Evolutionary conservation across 2,329 filamentous ascomycete species (phyloP).

Genomic region (Rachicladosporium sp.): DNA sequence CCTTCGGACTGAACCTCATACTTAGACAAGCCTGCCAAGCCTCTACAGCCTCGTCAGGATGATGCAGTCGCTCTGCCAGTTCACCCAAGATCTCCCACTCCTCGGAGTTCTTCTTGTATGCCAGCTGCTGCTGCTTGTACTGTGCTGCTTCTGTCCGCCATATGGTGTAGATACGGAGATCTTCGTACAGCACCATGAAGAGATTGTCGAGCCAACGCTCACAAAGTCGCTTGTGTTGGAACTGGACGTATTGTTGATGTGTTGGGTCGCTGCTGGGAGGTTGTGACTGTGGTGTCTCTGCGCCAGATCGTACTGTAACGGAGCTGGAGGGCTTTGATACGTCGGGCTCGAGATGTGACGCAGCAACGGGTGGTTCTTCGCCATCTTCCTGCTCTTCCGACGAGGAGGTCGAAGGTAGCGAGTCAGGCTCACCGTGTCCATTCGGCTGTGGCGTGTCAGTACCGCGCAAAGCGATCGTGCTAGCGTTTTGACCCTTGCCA

Average conservation of each 20-base stretch:
- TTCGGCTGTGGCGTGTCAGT: slow-evolving; percentile 44
- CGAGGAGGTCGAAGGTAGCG: slow-evolving; percentile 13
- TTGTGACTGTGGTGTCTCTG: slow-evolving; percentile 17
- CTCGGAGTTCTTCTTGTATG: slow-evolving; percentile 92
- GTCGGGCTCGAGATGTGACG: slow-evolving; percentile 20
- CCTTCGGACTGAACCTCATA: slow-evolving; percentile 86
- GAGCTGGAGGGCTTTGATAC: slow-evolving; percentile 24
- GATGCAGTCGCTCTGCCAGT: slow-evolving; percentile 83
- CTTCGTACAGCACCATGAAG: slow-evolving; percentile 98
- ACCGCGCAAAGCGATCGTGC: slow-evolving; percentile 64
- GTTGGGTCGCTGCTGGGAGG: slow-evolving; percentile 38
- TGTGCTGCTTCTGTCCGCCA: slow-evolving; percentile 98
- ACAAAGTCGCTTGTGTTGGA: slow-evolving; percentile 94
- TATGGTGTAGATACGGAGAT: slow-evolving; percentile 95
- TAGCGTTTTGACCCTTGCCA: slow-evolving; percentile 54
- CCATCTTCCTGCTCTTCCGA: neutral
- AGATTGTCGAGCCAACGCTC: slow-evolving; percentile 97
- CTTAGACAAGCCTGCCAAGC: slow-evolving; percentile 81
- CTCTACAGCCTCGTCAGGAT: slow-evolving; percentile 81
- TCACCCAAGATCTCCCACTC: slow-evolving; percentile 98
- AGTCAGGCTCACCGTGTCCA: slow-evolving; percentile 28
- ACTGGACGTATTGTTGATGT: slow-evolving; percentile 68
- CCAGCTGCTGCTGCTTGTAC: slow-evolving; percentile 80
- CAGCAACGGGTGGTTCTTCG: slow-evolving; percentile 12
- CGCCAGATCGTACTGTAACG: slow-evolving; percentile 19